Evolutionary conservation across 2,329 filamentous ascomycete genomes (phyloP).

Genomic region (Pseudopithomyces maydicus): DNA sequence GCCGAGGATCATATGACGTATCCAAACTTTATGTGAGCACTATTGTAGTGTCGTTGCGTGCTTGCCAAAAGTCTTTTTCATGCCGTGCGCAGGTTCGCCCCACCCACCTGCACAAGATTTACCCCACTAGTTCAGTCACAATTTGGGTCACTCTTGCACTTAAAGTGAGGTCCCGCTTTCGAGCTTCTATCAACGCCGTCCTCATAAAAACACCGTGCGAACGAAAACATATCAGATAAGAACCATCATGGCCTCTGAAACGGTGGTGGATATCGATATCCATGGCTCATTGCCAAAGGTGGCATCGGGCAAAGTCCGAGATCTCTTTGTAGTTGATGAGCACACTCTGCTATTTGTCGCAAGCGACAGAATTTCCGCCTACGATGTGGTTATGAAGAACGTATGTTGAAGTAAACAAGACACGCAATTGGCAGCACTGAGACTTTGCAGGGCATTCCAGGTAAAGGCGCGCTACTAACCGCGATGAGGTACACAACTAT

Average conservation of each 20-base stretch:
- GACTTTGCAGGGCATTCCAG: conserved; percentile 63
- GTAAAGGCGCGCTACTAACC: conserved; percentile 71
- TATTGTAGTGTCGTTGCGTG: neutral
- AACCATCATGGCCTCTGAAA: conserved; percentile 29
- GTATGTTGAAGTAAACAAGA: conserved; percentile 56
- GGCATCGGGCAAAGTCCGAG: conserved; percentile 76
- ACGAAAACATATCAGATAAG: neutral
- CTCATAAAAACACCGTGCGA: neutral
- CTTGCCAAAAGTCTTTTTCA: neutral
- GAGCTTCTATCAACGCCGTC: neutral
- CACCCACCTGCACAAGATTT: neutral
- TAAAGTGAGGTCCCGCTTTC: neutral
- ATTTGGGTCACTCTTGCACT: neutral
- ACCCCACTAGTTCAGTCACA: neutral
- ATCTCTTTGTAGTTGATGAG: conserved; percentile 75
- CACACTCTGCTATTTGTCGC: conserved; percentile 80
- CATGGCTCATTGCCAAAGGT: conserved; percentile 51
- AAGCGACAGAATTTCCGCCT: conserved; percentile 91
- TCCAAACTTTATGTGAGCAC: neutral
- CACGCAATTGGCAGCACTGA: too few relatives aligned
- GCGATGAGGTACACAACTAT: conserved; percentile 57
- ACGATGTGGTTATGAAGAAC: conserved; percentile 89
- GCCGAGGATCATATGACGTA: neutral
- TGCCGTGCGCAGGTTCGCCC: neutral
- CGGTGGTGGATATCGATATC: conserved; percentile 39